phyloP scores from a whole-genome alignment of 1,284 basidiomycete genomes.

The Uromyces viciae-fabae region DNA sequence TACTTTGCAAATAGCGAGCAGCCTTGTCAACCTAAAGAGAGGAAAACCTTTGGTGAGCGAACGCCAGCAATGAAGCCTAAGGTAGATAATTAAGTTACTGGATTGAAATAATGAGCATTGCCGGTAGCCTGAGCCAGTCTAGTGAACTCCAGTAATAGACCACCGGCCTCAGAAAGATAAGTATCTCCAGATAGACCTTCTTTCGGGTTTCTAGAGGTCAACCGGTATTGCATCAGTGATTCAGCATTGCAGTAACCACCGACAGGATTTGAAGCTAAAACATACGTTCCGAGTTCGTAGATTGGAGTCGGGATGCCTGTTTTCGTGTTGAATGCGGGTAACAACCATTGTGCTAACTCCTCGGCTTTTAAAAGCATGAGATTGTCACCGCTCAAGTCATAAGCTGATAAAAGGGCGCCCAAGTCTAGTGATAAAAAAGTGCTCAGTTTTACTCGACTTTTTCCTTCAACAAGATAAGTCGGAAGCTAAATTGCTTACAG shows the following conservation, averaged over 20 bases:
- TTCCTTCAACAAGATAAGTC: background rate
- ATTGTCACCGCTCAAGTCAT: constrained; percentile 40
- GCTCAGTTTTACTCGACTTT: no score
- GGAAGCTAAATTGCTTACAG: no score
- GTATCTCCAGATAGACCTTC: constrained; percentile 25
- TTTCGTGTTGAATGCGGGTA: constrained; percentile 58
- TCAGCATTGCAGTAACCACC: no score
- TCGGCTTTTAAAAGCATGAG: constrained; percentile 63
- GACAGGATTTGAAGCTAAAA: background rate
- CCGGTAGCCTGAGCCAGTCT: constrained; percentile 59
- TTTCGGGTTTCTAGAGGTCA: constrained; percentile 16
- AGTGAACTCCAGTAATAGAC: constrained; percentile 61
- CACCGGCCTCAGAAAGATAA: constrained; percentile 56
- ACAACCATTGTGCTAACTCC: constrained; percentile 67
- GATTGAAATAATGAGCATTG: constrained; percentile 60
- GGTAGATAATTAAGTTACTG: constrained; percentile 48
- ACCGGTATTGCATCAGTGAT: background rate
- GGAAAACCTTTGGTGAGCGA: background rate
- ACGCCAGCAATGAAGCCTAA: background rate
- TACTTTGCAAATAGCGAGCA: constrained; percentile 58
- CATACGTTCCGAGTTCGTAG: constrained; percentile 55
- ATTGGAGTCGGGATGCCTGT: constrained; percentile 57
- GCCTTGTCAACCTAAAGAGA: constrained; percentile 56
- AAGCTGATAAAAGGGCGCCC: constrained; percentile 39
- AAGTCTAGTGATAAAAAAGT: constrained; percentile 16